phyloP scores from a whole-genome alignment of 2,329 filamentous ascomycete species.

The Orbilia ellipsospora region DNA sequence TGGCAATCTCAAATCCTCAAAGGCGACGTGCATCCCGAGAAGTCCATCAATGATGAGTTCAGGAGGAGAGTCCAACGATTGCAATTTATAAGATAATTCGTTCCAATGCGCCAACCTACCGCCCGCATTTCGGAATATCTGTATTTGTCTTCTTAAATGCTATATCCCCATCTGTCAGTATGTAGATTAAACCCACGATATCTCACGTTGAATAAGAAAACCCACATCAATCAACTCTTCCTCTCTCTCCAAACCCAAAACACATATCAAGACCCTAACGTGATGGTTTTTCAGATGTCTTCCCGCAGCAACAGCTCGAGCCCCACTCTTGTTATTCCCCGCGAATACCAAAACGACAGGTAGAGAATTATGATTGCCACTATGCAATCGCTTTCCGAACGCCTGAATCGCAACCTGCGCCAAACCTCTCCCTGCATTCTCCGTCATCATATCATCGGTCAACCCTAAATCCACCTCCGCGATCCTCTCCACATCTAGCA shows the following conservation, averaged over 20 bases:
- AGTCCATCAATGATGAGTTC: slow-evolving; percentile 90
- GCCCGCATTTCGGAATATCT: slow-evolving; percentile 84
- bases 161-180: slow-evolving; percentile 16
- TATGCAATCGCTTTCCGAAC: slow-evolving; percentile 68
- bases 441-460: slow-evolving; percentile 88
- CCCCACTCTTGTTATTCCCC: slow-evolving; percentile 92
- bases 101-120: slow-evolving; percentile 75
- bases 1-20: slow-evolving; percentile 84
- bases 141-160: slow-evolving; percentile 81
- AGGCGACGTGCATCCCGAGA: slow-evolving; percentile 84
- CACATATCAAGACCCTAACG: slow-evolving; percentile 80
- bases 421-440: slow-evolving; percentile 89
- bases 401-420: slow-evolving; percentile 82
- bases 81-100: slow-evolving; percentile 68
- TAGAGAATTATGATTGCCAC: slow-evolving; percentile 64
- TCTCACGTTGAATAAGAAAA: background rate
- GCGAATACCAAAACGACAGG: slow-evolving; percentile 81
- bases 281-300: slow-evolving; percentile 88
- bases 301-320: slow-evolving; percentile 83
- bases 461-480: slow-evolving; percentile 87
- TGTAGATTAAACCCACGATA: background rate
- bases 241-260: slow-evolving; percentile 86
- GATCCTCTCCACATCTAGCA: slow-evolving; percentile 91
- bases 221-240: slow-evolving; percentile 75
- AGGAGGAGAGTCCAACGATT: slow-evolving; percentile 71